phyloP scores from a whole-genome alignment of 139 green algal genomes.

The Picochlorum sp. region DNA sequence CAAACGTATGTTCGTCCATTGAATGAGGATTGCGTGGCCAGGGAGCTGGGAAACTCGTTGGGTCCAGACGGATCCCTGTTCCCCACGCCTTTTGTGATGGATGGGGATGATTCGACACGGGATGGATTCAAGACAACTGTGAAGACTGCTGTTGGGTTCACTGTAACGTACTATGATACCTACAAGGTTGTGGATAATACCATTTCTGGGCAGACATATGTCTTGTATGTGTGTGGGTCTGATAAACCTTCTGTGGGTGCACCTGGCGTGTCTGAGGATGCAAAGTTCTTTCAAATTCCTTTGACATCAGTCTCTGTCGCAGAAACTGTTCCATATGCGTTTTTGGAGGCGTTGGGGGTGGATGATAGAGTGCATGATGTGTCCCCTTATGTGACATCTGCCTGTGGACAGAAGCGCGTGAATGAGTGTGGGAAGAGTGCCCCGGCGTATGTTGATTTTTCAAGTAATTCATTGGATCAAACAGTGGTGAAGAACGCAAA shows the following conservation, averaged over 20 bases:
- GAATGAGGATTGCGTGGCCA: slow-evolving; percentile 22
- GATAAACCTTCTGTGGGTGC: slow-evolving; percentile 6
- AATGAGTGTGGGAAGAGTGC: too few species aligned
- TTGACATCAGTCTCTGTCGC: slow-evolving; percentile 39
- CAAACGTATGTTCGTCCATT: slow-evolving; percentile 5
- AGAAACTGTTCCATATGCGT: slow-evolving; percentile 53
- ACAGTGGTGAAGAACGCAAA: slow-evolving; percentile 13
- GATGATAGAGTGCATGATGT: slow-evolving; percentile 49
- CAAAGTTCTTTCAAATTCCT: slow-evolving; percentile 61
- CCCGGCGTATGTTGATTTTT: slow-evolving; percentile 7
- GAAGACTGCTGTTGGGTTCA: slow-evolving; percentile 44
- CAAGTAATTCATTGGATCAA: slow-evolving; percentile 11
- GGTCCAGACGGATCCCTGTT: slow-evolving; percentile 15
- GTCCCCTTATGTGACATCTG: slow-evolving; percentile 26
- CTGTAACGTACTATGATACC: slow-evolving; percentile 46
- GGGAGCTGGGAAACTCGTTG: background rate
- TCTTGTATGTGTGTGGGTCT: slow-evolving; percentile 71
- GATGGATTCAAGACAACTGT: slow-evolving; percentile 14
- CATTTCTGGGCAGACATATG: slow-evolving; percentile 53
- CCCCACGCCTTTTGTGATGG: slow-evolving; percentile 18
- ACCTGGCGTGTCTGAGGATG: slow-evolving; percentile 18
- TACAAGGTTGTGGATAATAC: slow-evolving; percentile 61
- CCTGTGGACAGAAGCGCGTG: slow-evolving; percentile 58
- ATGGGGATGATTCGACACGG: background rate
- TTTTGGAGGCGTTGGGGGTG: slow-evolving; percentile 54